Evolutionary conservation across 306 rosid genomes (phyloP), one percentile per base, ranked within the genome.

Genomic region (Rosa chinensis): DNA sequence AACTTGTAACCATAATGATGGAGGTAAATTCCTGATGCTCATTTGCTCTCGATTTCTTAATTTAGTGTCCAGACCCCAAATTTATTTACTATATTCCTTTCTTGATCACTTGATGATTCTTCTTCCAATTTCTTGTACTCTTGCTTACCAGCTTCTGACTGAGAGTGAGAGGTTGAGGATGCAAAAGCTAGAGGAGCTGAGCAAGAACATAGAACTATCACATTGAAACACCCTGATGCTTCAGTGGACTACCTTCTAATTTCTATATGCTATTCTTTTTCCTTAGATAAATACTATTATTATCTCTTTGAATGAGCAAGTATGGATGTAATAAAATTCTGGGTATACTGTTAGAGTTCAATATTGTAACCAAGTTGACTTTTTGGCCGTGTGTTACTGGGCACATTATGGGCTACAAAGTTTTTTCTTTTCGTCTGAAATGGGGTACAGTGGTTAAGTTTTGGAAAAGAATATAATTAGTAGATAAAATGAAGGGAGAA

Each of bases 101-200:
- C 10, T 74, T 6, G 23, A 37, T 35, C 28, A 21, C 42, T 74
- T n/a, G 49, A 52, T 48, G 16, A 13, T 55, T 9, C 21, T 42
- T 61, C 7, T 70, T 23, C 42, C 43, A 55, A 9, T 70, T 72
- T 82, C 32, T 43, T 50, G 48, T 42, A 42, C 78, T 78, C 64
- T 79, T 55, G 73, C 48, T 82, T 66, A 66, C 73, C 85, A 95
- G 97, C 78, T 93, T 78, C 72, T 93, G 85, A 75, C 85, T 7
- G 96, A 91, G 88, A 93, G 98, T 86, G 99, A 95, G 80, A 85
- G 80, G 80, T 61, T 81, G 85, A 91, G 97, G 87, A 85, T 88
- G 94, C 87, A 84, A 78, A 93, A 93, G 85, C 85, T 95, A 58
- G 96, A 91, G 86, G 96, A 93, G 87, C 89, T 93, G 66, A 87